phyloP scores from a whole-genome alignment of 2,329 filamentous ascomycete genomes.

The Arthrobotrys sinensis region DNA sequence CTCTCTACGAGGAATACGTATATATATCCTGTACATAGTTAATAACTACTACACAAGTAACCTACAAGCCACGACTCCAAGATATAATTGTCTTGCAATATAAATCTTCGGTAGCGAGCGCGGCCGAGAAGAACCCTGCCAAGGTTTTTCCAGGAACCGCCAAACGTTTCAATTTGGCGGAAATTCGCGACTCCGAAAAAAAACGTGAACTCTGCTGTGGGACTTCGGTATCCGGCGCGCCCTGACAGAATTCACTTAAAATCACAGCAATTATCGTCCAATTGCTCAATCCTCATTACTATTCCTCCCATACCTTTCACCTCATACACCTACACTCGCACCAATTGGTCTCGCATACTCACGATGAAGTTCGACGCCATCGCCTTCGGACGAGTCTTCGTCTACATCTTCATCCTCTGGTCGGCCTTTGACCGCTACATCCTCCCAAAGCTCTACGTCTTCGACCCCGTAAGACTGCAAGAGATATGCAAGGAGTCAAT shows the following conservation, averaged over 20 bases:
- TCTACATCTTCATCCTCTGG: slow-evolving; percentile 50
- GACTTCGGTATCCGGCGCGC: slow-evolving; percentile 56
- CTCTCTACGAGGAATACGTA: slow-evolving; percentile 28
- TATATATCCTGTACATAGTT: slow-evolving; percentile 55
- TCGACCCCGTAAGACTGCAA: slow-evolving; percentile 78
- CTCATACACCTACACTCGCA: background rate
- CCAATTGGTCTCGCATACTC: background rate
- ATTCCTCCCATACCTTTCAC: background rate
- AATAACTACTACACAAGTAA: slow-evolving; percentile 20
- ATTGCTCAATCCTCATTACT: background rate
- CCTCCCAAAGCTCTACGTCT: slow-evolving; percentile 77
- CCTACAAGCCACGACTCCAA: background rate
- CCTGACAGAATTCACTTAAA: slow-evolving; percentile 26
- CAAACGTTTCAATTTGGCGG: slow-evolving; percentile 8
- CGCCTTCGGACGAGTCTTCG: slow-evolving; percentile 20
- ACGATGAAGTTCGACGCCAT: slow-evolving; percentile 46
- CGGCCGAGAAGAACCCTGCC: slow-evolving; percentile 38
- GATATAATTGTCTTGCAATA: background rate
- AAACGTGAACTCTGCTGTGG: slow-evolving; percentile 25
- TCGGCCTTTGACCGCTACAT: slow-evolving; percentile 52
- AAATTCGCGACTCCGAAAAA: slow-evolving; percentile 28
- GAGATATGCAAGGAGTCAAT: slow-evolving; percentile 78
- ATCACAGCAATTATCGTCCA: slow-evolving; percentile 21
- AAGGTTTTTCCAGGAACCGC: slow-evolving; percentile 37
- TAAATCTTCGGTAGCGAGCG: background rate